Evolutionary conservation across 345 rosid species (phyloP).

Genomic region (Erysimum cheiranthoides): DNA sequence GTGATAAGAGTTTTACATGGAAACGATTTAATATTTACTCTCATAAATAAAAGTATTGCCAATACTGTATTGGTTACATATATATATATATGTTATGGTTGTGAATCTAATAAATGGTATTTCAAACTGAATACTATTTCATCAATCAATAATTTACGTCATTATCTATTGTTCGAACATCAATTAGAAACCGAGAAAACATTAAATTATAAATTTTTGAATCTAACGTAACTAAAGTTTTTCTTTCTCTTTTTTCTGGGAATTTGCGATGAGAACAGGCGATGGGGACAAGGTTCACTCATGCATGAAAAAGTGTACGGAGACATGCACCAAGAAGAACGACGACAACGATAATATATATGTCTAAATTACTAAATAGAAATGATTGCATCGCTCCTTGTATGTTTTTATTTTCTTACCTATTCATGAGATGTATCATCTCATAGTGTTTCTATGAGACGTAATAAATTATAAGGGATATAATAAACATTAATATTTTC

Average conservation of each 20-base stretch:
- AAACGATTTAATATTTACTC: too few species aligned
- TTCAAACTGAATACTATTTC: not conserved
- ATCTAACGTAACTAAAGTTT: not conserved
- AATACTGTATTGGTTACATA: too few species aligned
- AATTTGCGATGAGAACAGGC: not conserved
- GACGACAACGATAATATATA: not conserved
- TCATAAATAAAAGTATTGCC: too few species aligned
- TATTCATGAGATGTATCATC: conserved; percentile 6
- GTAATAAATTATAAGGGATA: conserved; percentile 11
- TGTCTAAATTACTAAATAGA: not conserved
- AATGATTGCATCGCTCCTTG: not conserved
- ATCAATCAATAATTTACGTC: too few species aligned
- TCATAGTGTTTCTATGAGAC: conserved; percentile 6
- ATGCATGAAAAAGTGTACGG: not conserved
- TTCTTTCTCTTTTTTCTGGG: not conserved
- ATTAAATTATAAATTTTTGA: not conserved
- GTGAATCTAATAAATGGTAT: not conserved
- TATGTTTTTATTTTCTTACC: not conserved
- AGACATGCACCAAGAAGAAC: not conserved
- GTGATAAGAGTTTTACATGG: too few species aligned
- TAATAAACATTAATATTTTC: not conserved
- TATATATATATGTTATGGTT: not conserved
- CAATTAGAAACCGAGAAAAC: too few species aligned
- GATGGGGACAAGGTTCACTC: not conserved
- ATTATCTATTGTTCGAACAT: too few species aligned